Evolutionary conservation across 345 rosid species (phyloP), one percentile per base, ranked within the genome.

Genomic region (Microthlaspi erraticum): DNA sequence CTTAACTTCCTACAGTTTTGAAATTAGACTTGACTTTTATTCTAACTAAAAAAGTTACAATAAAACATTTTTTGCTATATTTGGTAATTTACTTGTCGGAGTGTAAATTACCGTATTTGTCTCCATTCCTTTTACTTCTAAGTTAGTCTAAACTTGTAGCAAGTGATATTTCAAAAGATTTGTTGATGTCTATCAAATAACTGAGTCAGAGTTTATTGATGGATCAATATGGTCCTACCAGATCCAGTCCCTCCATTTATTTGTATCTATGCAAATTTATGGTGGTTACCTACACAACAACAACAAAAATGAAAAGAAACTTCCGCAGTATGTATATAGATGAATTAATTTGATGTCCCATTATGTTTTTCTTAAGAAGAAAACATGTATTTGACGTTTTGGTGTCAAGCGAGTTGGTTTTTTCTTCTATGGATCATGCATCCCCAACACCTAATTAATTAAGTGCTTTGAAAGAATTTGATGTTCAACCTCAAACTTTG

Each of bases 141-240:
- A 23, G 26, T 23, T 23, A 23, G 26, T 23, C 26, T 23, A 36
- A 14, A 19, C 36, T 54, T 53, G 16, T 39, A 52, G 50, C 6
- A 3, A 6, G 0, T 29, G 29, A 29, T 48, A 20, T 45, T 50
- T 57, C 5, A 34, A 68, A 33, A 34, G 31, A 34, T 7, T 18
- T 53, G 51, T 41, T 7, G 51, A 16, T 23, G n/a, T 60, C 7
- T 18, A 36, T 23, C 44, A 34, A 37, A 50, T 37, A n/a, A 52
- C 17, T 10, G 48, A 64, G 44, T 46, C 10, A 14, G 57, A 64
- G 14, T 45, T n/a, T 38, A 50, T 3, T 41, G 38, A 52, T 52
- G 12, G 60, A 41, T 55, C 62, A 55, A 19, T 55, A 33, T 43
- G 54, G 53, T 68, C 54, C 44, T 68, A 55, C 63, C 42, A 31